These are phyloP conservation scores for Scutellaria baicalensis DNA, from an alignment of 257 asterid species.

Conservation along the genomic window DNA sequence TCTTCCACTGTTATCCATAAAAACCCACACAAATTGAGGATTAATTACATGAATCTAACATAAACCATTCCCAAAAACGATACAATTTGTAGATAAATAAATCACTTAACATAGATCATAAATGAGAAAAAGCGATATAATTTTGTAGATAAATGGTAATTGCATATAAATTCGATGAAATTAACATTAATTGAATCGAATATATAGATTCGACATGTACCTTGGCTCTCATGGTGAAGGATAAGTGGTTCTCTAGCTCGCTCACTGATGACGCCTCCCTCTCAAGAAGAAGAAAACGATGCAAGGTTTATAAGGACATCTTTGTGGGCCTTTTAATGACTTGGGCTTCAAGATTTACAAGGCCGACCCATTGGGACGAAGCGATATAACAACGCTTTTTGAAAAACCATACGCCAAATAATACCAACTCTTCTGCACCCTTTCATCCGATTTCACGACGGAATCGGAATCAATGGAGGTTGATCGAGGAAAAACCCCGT, in stretches of 20 bases:
- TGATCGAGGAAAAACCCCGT: conserved; percentile 28
- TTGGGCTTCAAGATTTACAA: conserved; percentile 1
- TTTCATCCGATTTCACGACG: conserved; percentile 7
- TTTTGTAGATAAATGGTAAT: not conserved
- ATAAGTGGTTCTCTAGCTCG: not conserved
- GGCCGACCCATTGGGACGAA: not conserved
- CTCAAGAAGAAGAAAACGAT: not conserved
- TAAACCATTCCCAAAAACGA: not conserved
- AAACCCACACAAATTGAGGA: not conserved
- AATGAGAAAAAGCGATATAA: not conserved
- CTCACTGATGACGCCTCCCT: conserved; percentile 5
- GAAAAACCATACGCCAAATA: not conserved
- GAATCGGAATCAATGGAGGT: conserved; percentile 51
- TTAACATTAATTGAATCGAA: too few species aligned
- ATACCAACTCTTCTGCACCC: not conserved
- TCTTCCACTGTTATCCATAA: conserved; percentile 35
- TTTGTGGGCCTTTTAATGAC: not conserved
- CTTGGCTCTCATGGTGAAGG: conserved; percentile 36
- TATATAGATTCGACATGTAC: not conserved
- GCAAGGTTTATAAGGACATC: not conserved
- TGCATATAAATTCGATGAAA: too few species aligned
- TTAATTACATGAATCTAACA: not conserved
- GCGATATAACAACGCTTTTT: not conserved
- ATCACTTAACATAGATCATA: too few species aligned
- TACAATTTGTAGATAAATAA: not conserved